Base-by-base conservation (phyloP, 2,329 filamentous ascomycete genomes). In the Lecanicillium sp. region DNA sequence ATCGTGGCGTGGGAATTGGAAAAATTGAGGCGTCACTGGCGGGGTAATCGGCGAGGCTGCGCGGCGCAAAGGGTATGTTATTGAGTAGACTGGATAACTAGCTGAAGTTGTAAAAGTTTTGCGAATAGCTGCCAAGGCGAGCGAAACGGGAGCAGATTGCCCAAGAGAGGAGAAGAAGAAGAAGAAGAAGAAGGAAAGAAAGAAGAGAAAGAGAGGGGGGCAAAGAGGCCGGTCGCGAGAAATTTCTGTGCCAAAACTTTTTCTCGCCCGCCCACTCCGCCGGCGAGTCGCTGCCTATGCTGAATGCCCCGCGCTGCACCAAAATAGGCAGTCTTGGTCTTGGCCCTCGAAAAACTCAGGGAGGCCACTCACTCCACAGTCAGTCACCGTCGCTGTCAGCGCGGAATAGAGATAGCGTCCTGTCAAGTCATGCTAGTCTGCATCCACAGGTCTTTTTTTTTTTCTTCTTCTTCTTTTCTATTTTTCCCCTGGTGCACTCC, bases 121-220 rank as follows among this genome's bases (percentile, higher is more conserved):
- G 12, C 5, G n/a, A n/a, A 38, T n/a, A 21, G 19, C 35, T 30
- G 35, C 12, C 8, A 32, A 46, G 20, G 27, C 14, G 14, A 27
- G 27, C 19, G 20, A 35, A 9, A 21, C 20, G 40, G 47, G 47
- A 49, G 47, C 47, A 49, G 40, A 36, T 38, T 52, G 55, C 57
- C 56, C 57, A 55, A 53, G 52, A 54, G 51, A 44, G 35, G 40
- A 49, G 41, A 20, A 44, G 24, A 36, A 44, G 23, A 38, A 36
- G 33, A 21, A 43, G 40, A 42, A 45, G 44, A 47, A 51, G 38
- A 42, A 52, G 26, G 30, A 50, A 42, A 49, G 36, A 39, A 24
- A 45, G 30, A 35, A 41, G 41, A 29, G 24, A 42, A 48, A 38
- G 23, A 35, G 24, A 15, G 20, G 32, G 29, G 23, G 27, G 32